These are phyloP conservation scores for Clarireedia hainanense DNA, from an alignment of 2,329 filamentous ascomycete genomes.

Conservation along the genomic window DNA sequence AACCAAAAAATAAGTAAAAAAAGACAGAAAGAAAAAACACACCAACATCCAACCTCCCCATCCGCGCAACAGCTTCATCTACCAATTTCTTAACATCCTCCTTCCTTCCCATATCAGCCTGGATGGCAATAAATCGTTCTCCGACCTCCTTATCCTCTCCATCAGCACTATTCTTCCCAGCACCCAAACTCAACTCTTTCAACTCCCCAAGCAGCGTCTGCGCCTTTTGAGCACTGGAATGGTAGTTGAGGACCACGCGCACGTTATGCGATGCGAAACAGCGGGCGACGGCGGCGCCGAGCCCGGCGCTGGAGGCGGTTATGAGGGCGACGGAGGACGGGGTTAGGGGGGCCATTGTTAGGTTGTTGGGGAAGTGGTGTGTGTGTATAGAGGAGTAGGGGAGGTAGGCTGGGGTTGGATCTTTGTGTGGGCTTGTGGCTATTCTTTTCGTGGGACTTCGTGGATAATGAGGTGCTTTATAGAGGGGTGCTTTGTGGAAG, in stretches of 20 bases:
- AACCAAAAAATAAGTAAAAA: too few relatives aligned
- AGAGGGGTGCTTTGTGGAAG: too few relatives aligned
- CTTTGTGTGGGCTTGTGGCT: too few relatives aligned
- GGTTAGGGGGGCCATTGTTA: too few relatives aligned
- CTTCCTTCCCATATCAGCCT: conserved; percentile 58
- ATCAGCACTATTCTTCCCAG: neutral
- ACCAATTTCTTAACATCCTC: conserved; percentile 53
- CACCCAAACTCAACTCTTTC: conserved; percentile 38
- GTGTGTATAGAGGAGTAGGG: too few relatives aligned
- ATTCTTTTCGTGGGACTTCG: too few relatives aligned
- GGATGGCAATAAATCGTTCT: conserved; percentile 40
- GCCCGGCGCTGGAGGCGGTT: conserved; percentile 51
- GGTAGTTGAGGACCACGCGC: conserved; percentile 69
- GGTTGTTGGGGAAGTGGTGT: too few relatives aligned
- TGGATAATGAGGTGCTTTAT: too few relatives aligned
- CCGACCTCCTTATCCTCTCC: neutral
- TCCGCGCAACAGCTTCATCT: conserved; percentile 45
- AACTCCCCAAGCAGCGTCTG: conserved; percentile 49
- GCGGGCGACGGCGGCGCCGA: conserved; percentile 60
- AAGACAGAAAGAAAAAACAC: neutral
- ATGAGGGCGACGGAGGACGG: conserved; percentile 33
- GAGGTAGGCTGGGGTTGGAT: too few relatives aligned
- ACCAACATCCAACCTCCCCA: conserved; percentile 62
- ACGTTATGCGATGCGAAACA: conserved; percentile 62
- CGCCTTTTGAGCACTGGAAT: conserved; percentile 52